These are phyloP conservation scores for Ramaria rubella DNA, from an alignment of 768 basidiomycete species.

Conservation along the genomic window DNA sequence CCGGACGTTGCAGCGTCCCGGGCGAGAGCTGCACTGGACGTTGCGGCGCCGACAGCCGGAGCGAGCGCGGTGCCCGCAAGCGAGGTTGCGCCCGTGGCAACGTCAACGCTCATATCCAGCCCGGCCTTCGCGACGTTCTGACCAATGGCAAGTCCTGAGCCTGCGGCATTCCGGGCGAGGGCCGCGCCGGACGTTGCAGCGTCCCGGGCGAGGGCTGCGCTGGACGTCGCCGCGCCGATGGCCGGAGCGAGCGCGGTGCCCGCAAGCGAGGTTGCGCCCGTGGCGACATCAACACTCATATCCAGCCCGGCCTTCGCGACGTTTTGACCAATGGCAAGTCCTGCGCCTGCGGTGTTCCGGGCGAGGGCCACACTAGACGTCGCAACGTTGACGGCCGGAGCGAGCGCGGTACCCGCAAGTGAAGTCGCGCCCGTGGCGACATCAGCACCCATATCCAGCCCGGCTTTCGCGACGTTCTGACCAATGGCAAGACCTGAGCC, in stretches of 20 bases:
- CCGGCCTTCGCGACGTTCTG: conserved; percentile 9
- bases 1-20: background rate
- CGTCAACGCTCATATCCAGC: background rate
- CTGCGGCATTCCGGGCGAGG: conserved; percentile 8
- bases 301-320: conserved; percentile 5
- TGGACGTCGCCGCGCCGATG: conserved; percentile 17
- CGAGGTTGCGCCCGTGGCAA: background rate
- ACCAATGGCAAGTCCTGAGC: conserved; percentile 15
- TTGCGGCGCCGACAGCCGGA: conserved; percentile 16
- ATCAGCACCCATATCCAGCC: background rate
- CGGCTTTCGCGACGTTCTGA: conserved; percentile 9
- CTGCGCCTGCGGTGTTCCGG: conserved; percentile 11
- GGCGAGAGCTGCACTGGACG: conserved; percentile 21
- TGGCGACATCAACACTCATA: too few relatives aligned
- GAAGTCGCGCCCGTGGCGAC: background rate
- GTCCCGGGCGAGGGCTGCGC: conserved; percentile 20
- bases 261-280: background rate
- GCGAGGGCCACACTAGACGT: background rate
- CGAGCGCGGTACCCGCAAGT: conserved; percentile 18
- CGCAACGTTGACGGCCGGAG: conserved; percentile 11
- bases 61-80: conserved; percentile 19
- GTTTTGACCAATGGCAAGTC: conserved; percentile 14
- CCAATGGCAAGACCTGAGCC: conserved; percentile 16
- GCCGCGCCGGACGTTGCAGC: background rate
- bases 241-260: conserved; percentile 20